Evolutionary conservation across 768 basidiomycete species (phyloP), one percentile per base, ranked within the genome.

Genomic region (Paxillus rubicundulus): DNA sequence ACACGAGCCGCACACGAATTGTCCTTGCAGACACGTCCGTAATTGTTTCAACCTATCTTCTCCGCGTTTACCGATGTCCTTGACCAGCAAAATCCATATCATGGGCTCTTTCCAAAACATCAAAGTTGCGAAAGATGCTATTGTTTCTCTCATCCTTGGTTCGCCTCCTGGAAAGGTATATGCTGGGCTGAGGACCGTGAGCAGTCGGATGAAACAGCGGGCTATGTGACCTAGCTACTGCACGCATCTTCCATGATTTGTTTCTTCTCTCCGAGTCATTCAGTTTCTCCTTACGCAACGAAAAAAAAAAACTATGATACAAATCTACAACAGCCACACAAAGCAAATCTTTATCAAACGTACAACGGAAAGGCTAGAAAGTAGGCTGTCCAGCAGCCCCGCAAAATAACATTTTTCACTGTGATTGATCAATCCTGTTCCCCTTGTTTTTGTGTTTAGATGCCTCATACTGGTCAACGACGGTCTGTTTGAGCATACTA

Each of bases 91-190:
- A 81, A 97, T 99, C 36, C 95, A 98, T 62, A 98, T 99, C 61
- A 86, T 99, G 70, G 97, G 97, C 20, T 96, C 95, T 14, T 98
- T 97, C 75, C 92, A 95, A 76, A 97, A 97, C 65, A 98, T 99
- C 77, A 97, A 96, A 72, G 82, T 98, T 52, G 97, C 97, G 0
- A 82, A 95, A 51, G 96, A 98, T 70, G 94, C 97, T 6, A 86
- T 99, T 56, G 95, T 97, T 24, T 93, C 92, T 13, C 81, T 97
- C 17, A 98, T 98, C 59, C 79, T 98, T 14, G 95, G 95, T 30
- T 95, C 93, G 13, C 95, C 95, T 0, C 95, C 95, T 45, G 95
- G 95, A 47, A 92, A 93, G 66, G 91, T 93, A 6, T 91, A 98
- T 61, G 90, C 94, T 7, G 88, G 91, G 32, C 72, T 98, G 59